These are phyloP conservation scores for Ceratocystiopsis sp. DNA, from an alignment of 2,329 filamentous ascomycete genomes.

Conservation along the genomic window DNA sequence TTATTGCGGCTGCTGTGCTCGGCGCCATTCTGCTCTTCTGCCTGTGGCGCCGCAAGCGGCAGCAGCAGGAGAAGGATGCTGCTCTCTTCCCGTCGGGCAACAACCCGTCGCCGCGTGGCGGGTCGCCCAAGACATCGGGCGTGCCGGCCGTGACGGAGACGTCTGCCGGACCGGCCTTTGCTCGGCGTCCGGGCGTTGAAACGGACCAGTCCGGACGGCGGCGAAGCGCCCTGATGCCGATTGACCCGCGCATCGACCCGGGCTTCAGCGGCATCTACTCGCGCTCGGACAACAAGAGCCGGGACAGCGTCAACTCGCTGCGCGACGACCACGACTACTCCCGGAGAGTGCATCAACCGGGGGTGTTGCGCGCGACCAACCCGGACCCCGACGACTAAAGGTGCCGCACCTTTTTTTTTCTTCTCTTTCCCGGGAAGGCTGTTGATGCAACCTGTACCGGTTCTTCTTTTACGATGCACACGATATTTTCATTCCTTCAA, in stretches of 20 bases:
- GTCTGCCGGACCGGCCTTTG: slow-evolving; percentile 8
- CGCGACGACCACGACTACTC: slow-evolving; percentile 51
- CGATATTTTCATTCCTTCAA: slow-evolving; percentile 12
- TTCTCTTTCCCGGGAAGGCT: not conserved
- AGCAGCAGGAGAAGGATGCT: slow-evolving; percentile 24
- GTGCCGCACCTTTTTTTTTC: not conserved
- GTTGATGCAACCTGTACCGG: not conserved
- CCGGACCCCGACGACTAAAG: slow-evolving; percentile 29
- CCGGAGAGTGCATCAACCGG: slow-evolving; percentile 35
- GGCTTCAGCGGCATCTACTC: slow-evolving; percentile 39
- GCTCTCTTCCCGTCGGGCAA: slow-evolving; percentile 22
- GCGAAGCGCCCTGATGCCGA: slow-evolving; percentile 36
- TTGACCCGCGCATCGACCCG: slow-evolving; percentile 47
- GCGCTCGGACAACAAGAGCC: slow-evolving; percentile 36
- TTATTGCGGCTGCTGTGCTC: slow-evolving; percentile 17
- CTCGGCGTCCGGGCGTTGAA: slow-evolving; percentile 10
- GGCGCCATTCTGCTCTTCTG: slow-evolving; percentile 3
- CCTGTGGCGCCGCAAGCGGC: slow-evolving; percentile 17
- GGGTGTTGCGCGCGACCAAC: slow-evolving; percentile 45
- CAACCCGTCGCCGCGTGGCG: slow-evolving; percentile 27
- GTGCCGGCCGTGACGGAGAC: slow-evolving; percentile 24
- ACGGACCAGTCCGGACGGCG: slow-evolving; percentile 21
- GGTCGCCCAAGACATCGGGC: slow-evolving; percentile 31
- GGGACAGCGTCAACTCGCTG: slow-evolving; percentile 45
- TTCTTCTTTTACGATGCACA: slow-evolving; percentile 17